These are phyloP conservation scores for Starmerella vitae DNA, from an alignment of 805 yeast species.

Conservation along the genomic window DNA sequence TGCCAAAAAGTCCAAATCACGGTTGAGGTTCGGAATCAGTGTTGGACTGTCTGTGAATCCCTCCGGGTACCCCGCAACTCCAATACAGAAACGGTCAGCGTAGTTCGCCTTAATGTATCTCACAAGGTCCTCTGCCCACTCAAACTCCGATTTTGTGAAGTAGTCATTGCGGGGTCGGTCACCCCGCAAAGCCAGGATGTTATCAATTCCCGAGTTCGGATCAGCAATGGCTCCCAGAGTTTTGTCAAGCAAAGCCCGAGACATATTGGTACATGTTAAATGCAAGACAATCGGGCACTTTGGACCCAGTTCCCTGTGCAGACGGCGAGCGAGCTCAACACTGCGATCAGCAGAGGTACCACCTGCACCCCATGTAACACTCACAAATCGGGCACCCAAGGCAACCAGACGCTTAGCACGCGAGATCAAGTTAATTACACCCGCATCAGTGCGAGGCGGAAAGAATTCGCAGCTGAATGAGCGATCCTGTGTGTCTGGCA, in stretches of 20 bases:
- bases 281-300: constrained; percentile 88
- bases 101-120: constrained; percentile 52
- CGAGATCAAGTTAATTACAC: constrained; percentile 68
- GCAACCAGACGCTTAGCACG: constrained; percentile 82
- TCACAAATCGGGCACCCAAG: constrained; percentile 75
- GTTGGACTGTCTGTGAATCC: constrained; percentile 89
- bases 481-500: constrained; percentile 37
- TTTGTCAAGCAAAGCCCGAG: constrained; percentile 57
- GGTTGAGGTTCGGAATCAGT: constrained; percentile 46
- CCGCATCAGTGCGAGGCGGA: constrained; percentile 81
- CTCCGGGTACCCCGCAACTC: constrained; percentile 97
- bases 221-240: constrained; percentile 51
- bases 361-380: constrained; percentile 98
- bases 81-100: constrained; percentile 78
- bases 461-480: constrained; percentile 87
- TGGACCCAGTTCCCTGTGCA: constrained; percentile 46
- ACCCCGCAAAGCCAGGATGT: constrained; percentile 86
- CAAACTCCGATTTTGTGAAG: constrained; percentile 26
- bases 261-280: constrained; percentile 90
- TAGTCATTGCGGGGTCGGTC: constrained; percentile 78
- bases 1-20: constrained; percentile 64
- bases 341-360: constrained; percentile 86
- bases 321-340: constrained; percentile 62
- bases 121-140: constrained; percentile 69
- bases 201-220: constrained; percentile 62